Conservation (phyloP, 1,139 yeast genomes). For the Scheffersomyces insectosa region DNA sequence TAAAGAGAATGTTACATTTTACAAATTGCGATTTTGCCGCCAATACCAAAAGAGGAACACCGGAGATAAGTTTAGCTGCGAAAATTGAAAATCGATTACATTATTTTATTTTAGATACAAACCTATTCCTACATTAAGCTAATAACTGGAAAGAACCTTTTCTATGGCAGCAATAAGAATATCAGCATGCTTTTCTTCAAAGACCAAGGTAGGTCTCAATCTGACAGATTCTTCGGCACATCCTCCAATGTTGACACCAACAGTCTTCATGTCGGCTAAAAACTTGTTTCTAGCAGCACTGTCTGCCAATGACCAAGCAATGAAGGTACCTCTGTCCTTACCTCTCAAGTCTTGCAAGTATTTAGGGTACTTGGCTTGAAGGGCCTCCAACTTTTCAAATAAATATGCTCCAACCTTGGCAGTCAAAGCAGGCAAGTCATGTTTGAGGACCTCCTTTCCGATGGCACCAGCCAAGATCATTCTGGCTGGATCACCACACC, state of each 20-base stretch:
- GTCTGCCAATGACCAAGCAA: constrained; percentile 70
- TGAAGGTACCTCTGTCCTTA: constrained; percentile 70
- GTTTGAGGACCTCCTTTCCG: constrained; percentile 59
- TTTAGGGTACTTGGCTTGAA: constrained; percentile 54
- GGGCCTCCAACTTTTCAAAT: constrained; percentile 49
- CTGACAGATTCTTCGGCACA: constrained; percentile 76
- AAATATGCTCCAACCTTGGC: constrained; percentile 65
- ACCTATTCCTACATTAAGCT: constrained; percentile 6
- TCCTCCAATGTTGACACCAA: constrained; percentile 78
- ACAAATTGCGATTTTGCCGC: too few species aligned
- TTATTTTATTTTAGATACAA: too few species aligned
- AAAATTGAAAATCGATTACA: too few species aligned
- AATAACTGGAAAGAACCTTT: constrained; percentile 44
- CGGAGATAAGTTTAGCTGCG: too few species aligned
- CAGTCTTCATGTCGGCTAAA: constrained; percentile 53
- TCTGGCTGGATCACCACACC: constrained; percentile 90
- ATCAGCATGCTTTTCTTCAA: constrained; percentile 77
- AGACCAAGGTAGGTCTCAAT: constrained; percentile 73
- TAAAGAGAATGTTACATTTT: too few species aligned
- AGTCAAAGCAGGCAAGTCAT: constrained; percentile 58
- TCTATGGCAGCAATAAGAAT: constrained; percentile 54
- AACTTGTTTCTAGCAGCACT: constrained; percentile 59
- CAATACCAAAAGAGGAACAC: too few species aligned
- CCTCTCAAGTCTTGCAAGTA: constrained; percentile 65
- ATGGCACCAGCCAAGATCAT: constrained; percentile 72